Conservation (phyloP, 495 filamentous ascomycete genomes). For the Staphylotrichum tortipilum region DNA sequence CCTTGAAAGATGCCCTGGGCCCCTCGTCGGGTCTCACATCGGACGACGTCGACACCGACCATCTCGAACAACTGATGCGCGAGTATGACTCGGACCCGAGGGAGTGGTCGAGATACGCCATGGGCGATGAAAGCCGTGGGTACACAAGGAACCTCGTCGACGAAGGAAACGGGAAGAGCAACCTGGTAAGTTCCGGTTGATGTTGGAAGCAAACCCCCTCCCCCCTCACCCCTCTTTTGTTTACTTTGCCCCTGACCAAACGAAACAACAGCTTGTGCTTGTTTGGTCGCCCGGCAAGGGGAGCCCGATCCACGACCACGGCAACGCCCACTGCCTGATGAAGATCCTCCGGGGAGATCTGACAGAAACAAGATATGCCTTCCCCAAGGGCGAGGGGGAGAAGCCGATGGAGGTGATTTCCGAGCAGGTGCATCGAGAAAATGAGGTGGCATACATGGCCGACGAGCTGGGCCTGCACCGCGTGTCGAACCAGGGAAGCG, state of each 20-base stretch:
- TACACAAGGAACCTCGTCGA: conserved; percentile 90
- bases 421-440: conserved; percentile 48
- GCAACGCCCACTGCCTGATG: conserved; percentile 69
- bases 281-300: conserved; percentile 91
- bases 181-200: conserved; percentile 54
- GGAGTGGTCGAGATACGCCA: conserved; percentile 67
- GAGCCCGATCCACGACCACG: conserved; percentile 81
- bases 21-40: conserved; percentile 73
- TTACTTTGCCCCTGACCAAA: conserved; percentile 11
- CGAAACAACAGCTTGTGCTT: conserved; percentile 57
- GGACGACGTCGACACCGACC: conserved; percentile 62
- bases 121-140: conserved; percentile 51
- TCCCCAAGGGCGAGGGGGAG: conserved; percentile 50
- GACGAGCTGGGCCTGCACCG: conserved; percentile 67
- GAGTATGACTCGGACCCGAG: conserved; percentile 54
- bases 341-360: conserved; percentile 67
- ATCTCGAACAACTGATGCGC: conserved; percentile 61
- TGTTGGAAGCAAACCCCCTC: neutral
- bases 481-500: conserved; percentile 64
- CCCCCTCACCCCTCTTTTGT: no score
- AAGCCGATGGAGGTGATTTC: conserved; percentile 45
- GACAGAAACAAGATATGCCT: conserved; percentile 70
- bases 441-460: conserved; percentile 30
- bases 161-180: conserved; percentile 83
- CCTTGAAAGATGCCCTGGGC: conserved; percentile 62